Evolutionary conservation across 331 rosid genomes (phyloP).

Genomic region (Erythrophleum ivorense): DNA sequence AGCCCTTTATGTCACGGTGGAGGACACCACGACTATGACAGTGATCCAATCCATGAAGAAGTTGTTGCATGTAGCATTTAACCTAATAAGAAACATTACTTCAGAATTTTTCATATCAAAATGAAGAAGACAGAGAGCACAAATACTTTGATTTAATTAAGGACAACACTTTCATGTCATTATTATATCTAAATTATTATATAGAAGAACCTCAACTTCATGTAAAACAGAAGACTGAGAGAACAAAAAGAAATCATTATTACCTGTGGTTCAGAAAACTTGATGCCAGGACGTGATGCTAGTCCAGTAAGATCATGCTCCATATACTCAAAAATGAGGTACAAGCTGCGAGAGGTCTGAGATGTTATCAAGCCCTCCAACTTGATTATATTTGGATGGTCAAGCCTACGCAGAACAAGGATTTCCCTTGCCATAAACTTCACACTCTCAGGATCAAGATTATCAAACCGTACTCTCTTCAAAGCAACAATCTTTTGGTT

Average conservation of each 20-base stretch:
- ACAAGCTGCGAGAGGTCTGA: conserved; percentile 73
- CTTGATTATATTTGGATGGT: conserved; percentile 90
- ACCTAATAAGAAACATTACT: conserved; percentile 50
- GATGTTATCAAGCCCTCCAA: conserved; percentile 89
- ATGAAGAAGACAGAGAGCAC: conserved; percentile 3
- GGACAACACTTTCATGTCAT: not conserved
- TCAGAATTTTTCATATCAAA: conserved; percentile 34
- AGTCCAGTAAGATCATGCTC: conserved; percentile 92
- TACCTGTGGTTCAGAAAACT: conserved; percentile 87
- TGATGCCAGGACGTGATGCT: conserved; percentile 67
- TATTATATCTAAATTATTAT: not conserved
- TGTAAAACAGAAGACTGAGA: conserved; percentile 20
- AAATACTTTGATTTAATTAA: not conserved
- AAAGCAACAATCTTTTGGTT: conserved; percentile 80
- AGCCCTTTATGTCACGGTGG: conserved; percentile 98
- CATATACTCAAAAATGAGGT: conserved; percentile 91
- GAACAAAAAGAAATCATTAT: conserved; percentile 28
- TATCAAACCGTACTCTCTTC: conserved; percentile 92
- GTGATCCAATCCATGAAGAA: conserved; percentile 88
- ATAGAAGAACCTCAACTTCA: conserved; percentile 8
- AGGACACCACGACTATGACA: conserved; percentile 89
- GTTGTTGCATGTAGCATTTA: conserved; percentile 95
- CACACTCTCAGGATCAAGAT: conserved; percentile 88
- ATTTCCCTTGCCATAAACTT: conserved; percentile 99
- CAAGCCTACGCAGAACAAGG: conserved; percentile 80